Conservation (phyloP, 768 basidiomycete species). For the Lyophyllum semitale region DNA sequence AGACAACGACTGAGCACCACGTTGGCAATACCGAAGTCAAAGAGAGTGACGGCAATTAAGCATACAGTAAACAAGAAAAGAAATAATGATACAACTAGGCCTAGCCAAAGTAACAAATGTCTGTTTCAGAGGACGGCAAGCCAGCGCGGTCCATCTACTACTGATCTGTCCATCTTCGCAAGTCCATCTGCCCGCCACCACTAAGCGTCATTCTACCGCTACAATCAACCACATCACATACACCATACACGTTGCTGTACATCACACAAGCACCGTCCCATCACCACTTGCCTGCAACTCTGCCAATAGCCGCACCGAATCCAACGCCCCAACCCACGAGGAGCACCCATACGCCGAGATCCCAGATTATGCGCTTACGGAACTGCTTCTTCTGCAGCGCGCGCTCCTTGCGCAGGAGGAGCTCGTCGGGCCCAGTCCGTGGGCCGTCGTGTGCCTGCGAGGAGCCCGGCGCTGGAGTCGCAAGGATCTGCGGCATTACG, state of each 20-base stretch:
- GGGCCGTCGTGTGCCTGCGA: conserved; percentile 3
- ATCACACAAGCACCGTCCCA: neutral
- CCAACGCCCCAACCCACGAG: conserved; percentile 59
- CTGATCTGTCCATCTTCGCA: neutral
- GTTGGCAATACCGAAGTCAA: no score
- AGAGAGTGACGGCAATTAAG: neutral
- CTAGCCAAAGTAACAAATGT: conserved; percentile 2
- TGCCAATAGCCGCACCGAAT: conserved; percentile 58
- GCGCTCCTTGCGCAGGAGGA: conserved; percentile 85
- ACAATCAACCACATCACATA: neutral
- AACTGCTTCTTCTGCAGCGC: conserved; percentile 76
- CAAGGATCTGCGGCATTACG: conserved; percentile 55
- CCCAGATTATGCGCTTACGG: conserved; percentile 77
- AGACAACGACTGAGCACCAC: no score
- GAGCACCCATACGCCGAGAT: conserved; percentile 79
- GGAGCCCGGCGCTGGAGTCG: conserved; percentile 25
- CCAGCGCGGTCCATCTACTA: neutral
- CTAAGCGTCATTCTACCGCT: neutral
- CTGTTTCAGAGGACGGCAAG: neutral
- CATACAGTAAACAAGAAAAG: neutral
- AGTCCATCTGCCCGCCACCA: neutral
- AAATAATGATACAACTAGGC: conserved; percentile 8
- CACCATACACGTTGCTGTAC: no score
- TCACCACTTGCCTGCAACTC: conserved; percentile 55
- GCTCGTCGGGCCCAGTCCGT: conserved; percentile 48